These are phyloP conservation scores for Pythium sp. DNA, from an alignment of 352 stramenopile genomes.

Conservation along the genomic window DNA sequence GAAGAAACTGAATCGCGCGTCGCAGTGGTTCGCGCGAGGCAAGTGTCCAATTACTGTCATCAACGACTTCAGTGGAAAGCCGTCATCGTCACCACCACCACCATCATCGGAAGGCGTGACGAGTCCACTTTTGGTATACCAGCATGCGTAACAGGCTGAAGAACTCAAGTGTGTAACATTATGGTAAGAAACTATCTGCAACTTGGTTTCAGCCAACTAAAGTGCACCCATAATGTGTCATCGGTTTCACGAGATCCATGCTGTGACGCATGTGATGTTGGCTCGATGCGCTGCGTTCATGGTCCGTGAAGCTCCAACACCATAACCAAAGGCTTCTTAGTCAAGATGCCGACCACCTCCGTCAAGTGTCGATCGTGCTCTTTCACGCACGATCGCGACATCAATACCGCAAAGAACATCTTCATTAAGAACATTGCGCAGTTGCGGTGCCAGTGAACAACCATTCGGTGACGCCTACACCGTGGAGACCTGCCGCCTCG, in stretches of 20 bases:
- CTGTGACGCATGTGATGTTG: constrained; percentile 40
- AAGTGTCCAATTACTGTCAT: background rate
- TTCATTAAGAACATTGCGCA: too few relatives aligned
- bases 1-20: constrained; percentile 13
- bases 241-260: constrained; percentile 18
- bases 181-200: too few relatives aligned
- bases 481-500: too few relatives aligned
- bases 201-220: too few relatives aligned
- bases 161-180: too few relatives aligned
- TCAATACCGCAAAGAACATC: too few relatives aligned
- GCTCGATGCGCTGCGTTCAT: constrained; percentile 43
- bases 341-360: too few relatives aligned
- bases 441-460: too few relatives aligned
- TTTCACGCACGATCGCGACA: too few relatives aligned
- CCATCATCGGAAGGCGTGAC: background rate
- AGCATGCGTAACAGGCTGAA: background rate
- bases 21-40: constrained; percentile 7
- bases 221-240: too few relatives aligned
- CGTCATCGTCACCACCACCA: background rate
- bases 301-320: constrained; percentile 46
- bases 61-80: background rate
- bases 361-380: too few relatives aligned
- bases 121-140: background rate
- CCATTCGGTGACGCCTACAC: too few relatives aligned
- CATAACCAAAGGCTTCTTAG: constrained; percentile 22